These are phyloP conservation scores for Lepidium sativum DNA, from an alignment of 345 rosid genomes.

Conservation along the genomic window DNA sequence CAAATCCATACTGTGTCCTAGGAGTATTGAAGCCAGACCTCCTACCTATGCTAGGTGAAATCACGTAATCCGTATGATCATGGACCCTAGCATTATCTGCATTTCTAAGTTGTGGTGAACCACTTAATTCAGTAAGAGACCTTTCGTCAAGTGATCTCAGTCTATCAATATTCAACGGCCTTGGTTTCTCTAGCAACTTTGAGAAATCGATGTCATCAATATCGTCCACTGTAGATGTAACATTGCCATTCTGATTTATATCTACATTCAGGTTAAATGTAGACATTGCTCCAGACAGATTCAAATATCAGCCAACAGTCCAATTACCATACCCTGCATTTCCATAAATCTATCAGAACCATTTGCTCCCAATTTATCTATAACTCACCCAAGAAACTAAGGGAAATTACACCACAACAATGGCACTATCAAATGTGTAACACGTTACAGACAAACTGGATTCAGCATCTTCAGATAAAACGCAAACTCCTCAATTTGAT, in stretches of 20 bases:
- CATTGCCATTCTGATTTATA: constrained; percentile 31
- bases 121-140: constrained; percentile 42
- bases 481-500: background rate
- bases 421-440: constrained; percentile 7
- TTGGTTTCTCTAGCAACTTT: constrained; percentile 60
- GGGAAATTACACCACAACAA: background rate
- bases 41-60: constrained; percentile 42
- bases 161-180: constrained; percentile 64
- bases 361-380: background rate
- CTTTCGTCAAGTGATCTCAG: constrained; percentile 65
- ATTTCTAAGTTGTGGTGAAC: constrained; percentile 40
- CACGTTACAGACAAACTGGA: background rate
- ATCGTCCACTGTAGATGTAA: constrained; percentile 29
- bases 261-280: constrained; percentile 23
- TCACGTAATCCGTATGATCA: constrained; percentile 34
- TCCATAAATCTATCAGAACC: background rate
- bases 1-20: constrained; percentile 34
- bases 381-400: background rate
- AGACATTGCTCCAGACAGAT: constrained; percentile 31
- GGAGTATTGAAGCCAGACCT: constrained; percentile 69
- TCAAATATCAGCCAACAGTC: constrained; percentile 4
- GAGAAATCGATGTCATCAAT: constrained; percentile 56
- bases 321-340: constrained; percentile 19
- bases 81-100: constrained; percentile 24
- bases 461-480: background rate